phyloP scores from a whole-genome alignment of 148 eudicot species.

The Polygonum maritimum region DNA sequence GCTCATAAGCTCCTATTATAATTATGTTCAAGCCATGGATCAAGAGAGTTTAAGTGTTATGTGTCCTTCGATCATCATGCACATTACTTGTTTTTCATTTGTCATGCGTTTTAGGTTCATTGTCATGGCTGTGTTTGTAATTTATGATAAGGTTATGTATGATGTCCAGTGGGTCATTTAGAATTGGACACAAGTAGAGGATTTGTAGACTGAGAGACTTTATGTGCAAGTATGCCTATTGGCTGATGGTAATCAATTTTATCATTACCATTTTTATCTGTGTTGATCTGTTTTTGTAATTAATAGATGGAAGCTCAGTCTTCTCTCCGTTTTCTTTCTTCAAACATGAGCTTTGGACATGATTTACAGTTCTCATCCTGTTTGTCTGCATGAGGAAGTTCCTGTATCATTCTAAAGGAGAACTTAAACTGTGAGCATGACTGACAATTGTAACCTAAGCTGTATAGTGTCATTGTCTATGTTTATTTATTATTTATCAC shows the following conservation, averaged over 20 bases:
- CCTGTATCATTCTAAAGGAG: neutral
- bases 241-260: neutral
- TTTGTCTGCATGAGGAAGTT: neutral
- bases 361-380: no score
- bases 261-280: neutral
- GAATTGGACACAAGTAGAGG: neutral
- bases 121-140: neutral
- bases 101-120: neutral
- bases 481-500: neutral
- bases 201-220: neutral
- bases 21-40: neutral
- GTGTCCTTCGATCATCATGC: neutral
- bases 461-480: neutral
- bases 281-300: neutral
- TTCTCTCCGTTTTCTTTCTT: neutral
- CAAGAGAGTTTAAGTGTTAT: neutral
- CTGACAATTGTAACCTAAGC: neutral
- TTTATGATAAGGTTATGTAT: neutral
- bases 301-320: neutral
- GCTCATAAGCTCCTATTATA: neutral
- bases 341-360: neutral
- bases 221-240: neutral
- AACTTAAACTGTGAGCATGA: neutral
- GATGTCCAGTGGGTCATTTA: neutral
- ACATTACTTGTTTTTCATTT: neutral